Evolutionary conservation across 306 rosid genomes (phyloP).

Genomic region (Begonia fuchsioides): DNA sequence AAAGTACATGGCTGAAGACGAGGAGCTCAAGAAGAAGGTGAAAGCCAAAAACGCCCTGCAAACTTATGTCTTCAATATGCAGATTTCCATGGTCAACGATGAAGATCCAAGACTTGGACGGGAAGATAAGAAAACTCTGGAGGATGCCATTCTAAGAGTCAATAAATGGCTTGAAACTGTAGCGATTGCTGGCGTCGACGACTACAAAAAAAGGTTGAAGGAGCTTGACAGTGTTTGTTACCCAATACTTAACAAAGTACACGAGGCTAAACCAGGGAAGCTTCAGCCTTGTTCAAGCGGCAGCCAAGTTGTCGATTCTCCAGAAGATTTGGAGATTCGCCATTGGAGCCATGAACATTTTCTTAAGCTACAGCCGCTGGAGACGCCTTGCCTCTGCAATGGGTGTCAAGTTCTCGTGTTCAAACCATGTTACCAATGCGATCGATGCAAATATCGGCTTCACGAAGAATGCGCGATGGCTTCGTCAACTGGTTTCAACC

Average conservation of each 20-base stretch:
- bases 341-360: constrained; percentile 20
- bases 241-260: constrained; percentile 10
- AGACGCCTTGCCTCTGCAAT: constrained; percentile 21
- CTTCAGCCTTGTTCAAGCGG: too few species aligned
- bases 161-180: constrained; percentile 12
- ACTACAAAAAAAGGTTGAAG: constrained; percentile 8
- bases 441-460: constrained; percentile 17
- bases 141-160: constrained; percentile 7
- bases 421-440: constrained; percentile 19
- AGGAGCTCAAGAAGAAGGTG: constrained; percentile 9
- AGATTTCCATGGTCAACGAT: constrained; percentile 7
- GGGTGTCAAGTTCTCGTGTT: constrained; percentile 34
- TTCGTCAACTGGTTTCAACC: constrained; percentile 7
- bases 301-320: too few species aligned
- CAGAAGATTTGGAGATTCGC: not conserved
- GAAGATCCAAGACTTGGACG: constrained; percentile 2
- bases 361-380: constrained; percentile 6
- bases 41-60: constrained; percentile 8
- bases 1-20: constrained; percentile 11
- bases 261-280: not conserved
- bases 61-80: constrained; percentile 6
- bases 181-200: constrained; percentile 2
- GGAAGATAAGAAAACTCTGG: constrained; percentile 8
- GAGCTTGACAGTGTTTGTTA: constrained; percentile 13
- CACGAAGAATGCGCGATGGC: constrained; percentile 23